Base-by-base conservation (phyloP, 768 basidiomycete species). In the Suillus variegatus region DNA sequence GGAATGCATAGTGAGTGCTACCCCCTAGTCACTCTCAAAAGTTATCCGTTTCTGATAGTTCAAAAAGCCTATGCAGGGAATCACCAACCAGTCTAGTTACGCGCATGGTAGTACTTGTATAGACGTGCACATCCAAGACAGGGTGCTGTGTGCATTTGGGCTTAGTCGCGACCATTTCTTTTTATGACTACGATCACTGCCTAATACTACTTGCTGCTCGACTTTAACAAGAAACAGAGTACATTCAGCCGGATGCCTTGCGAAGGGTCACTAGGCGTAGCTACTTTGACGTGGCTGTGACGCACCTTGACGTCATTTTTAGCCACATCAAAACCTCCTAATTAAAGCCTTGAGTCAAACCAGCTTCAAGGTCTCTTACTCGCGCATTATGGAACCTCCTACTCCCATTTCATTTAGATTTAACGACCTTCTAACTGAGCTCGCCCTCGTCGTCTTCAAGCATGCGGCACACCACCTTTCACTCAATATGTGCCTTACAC, bases 371-470 rank as follows among this genome's bases (percentile, higher is more conserved):
- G 7, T 10, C n/a, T 49, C n/a, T 49, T 49, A 22, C n/a, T 13
- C 12, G 5, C 32, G 6, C 32, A 4, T 32, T 35, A 55, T 36
- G 54, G 54, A 55, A 36, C 20, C n/a, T n/a, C n/a, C n/a, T n/a
- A 20, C 54, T 35, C 66, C 41, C 32, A 65, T 69, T 43, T 47
- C 22, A 22, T 49, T 49, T 5, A 46, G 61, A 43, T 72, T 80
- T 63, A 66, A 68, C 32, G 51, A 60, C 16, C 75, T 80, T 56
- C 73, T 79, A 6, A 69, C 74, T 47, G 80, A 81, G 69, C 74
- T 81, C 22, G 74, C 68, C 47, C 72, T 78, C 55, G 72, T 76
- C 54, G 74, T 82, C 55, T 67, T 81, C 43, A 68, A 71, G 16
- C 32, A 77, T n/a, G 78, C 78, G 12, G 68, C 76, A 14, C 57